Evolutionary conservation across 2,329 filamentous ascomycete genomes (phyloP), one percentile per base, ranked within the genome.

Genomic region (Penicillium janthinellum): DNA sequence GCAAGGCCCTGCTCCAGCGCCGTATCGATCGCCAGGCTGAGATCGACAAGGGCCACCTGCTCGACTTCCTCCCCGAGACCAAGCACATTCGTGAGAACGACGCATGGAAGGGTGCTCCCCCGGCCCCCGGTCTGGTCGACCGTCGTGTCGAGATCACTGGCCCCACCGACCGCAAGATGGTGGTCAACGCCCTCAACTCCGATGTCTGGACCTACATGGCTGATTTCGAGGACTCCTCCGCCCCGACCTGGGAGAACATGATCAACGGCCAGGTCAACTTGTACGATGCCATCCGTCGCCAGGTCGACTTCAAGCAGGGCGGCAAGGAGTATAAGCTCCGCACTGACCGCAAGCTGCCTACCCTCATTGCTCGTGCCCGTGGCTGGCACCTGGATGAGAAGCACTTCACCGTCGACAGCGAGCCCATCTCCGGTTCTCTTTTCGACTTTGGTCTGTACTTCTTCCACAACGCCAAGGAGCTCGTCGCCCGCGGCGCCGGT

Each of bases 181-280:
- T 98, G 50, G 91, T 98, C 64, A 99, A 99, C 77, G 95, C 95
- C 10, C 75, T 98, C 75, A 99, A 98, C 79, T 89, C 94, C 48
- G 86, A 98, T 72, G 95, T 98, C 25, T 98, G 91, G 90, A 98
- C 94, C 58, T 99, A 98, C 74, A 99, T 99, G 95, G 95, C 95
- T 50, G 95, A 99, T 79, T 96, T 99, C 68, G 95, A 99, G 81
- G 94, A 98, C 78, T 96, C 95, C 6, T 95, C 86, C 73, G 93
- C 95, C 25, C 95, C 95, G 25, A 97, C 95, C 45, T 99, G 95
- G 95, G 92, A 96, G 68, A 98, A 98, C 83, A 98, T 98, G 93
- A 89, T 98, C 82, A 96, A 95, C 70, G 95, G 95, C 64, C 95
- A 99, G 80, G 88, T 97, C 68, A 99, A 98, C 83, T 86, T 99